Evolutionary conservation across 345 rosid species (phyloP), one percentile per base, ranked within the genome.

Genomic region (Euphorbia lathyris): DNA sequence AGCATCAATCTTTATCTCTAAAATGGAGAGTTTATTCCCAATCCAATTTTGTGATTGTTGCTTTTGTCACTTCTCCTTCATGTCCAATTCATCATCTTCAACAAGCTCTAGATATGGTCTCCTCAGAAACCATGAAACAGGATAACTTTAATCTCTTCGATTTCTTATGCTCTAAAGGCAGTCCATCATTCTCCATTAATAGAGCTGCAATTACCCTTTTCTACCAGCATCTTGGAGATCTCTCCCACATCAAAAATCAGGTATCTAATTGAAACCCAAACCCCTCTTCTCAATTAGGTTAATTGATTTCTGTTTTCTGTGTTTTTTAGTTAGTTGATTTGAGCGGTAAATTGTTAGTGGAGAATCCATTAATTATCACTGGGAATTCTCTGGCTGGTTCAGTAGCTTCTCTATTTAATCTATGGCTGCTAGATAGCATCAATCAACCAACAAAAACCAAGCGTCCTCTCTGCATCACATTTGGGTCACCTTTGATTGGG

Each of bases 361-460:
- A 72, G 9, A 45, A 65, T 11, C 83, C 72, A 1, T 74, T 80
- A 43, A 77, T 92, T 65, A 67, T 92, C n/a, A 77, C 91, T 1
- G 97, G 96, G 53, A 75, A 76, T 51, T 70, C 76, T 17, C 70
- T 88, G 25, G 95, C 90, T 76, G 98, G 93, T 69, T 83, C 87
- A 0, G 63, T 90, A 26, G 98, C 96, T 30, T 83, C 86, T 58
- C 91, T 92, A 58, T 87, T 86, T 66, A 84, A 93, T 2, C 67
- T 92, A 32, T 82, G 85, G 88, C 78, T 92, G 75, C 81, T 88
- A 5, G 83, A 81, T 47, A 65, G 22, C 26, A 65, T 87, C 47
- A 19, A 76, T 6, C 58, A 1, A 30, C 58, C 68, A 0, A 53
- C 45, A 6, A 25, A n/a, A 45, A 23, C 19, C 13, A 75, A 63